Conservation (phyloP, 768 basidiomycete species). For the Lentinula detonsa region DNA sequence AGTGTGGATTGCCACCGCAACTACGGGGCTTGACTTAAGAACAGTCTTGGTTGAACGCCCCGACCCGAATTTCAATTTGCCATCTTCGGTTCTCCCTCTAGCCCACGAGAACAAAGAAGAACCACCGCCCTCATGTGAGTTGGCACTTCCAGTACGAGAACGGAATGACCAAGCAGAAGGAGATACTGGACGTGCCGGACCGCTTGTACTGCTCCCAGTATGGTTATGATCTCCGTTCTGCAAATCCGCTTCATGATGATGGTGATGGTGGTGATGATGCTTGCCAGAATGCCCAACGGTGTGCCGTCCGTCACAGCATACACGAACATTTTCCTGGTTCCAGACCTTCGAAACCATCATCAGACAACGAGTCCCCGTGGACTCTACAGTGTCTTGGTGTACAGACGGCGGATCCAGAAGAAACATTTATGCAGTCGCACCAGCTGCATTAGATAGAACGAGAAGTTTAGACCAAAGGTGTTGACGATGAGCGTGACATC, state of each 20-base stretch:
- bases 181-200: conserved; percentile 54
- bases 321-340: conserved; percentile 97
- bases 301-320: conserved; percentile 83
- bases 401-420: no score
- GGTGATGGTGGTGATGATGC: conserved; percentile 55
- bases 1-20: conserved; percentile 1
- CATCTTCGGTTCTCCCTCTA: conserved; percentile 35
- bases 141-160: conserved; percentile 68
- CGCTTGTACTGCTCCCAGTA: conserved; percentile 30
- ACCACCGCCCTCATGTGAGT: conserved; percentile 57
- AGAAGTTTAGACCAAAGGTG: no score
- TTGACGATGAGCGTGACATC: no score
- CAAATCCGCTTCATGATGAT: conserved; percentile 41
- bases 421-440: no score
- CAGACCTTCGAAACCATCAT: conserved; percentile 78
- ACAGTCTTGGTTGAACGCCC: conserved; percentile 45
- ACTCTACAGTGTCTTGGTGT: no score
- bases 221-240: conserved; percentile 39
- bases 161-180: conserved; percentile 81
- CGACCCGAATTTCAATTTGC: conserved; percentile 73
- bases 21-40: conserved; percentile 6
- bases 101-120: conserved; percentile 68
- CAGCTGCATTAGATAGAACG: no score
- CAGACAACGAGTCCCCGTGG: conserved; percentile 65
- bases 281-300: conserved; percentile 67